These are phyloP conservation scores for Gyrodon lividus DNA, from an alignment of 768 basidiomycete genomes.

Conservation along the genomic window DNA sequence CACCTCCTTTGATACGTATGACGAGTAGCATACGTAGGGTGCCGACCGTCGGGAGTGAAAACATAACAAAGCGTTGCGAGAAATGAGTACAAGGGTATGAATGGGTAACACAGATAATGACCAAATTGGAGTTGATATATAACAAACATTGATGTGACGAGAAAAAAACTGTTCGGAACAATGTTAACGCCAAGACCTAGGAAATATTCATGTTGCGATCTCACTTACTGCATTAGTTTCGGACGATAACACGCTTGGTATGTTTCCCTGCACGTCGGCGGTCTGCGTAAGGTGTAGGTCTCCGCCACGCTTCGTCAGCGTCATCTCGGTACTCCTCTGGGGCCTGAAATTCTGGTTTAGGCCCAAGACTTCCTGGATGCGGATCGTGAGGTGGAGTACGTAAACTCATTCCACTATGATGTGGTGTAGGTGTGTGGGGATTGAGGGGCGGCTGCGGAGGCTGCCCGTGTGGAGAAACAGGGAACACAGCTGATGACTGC, in stretches of 20 bases:
- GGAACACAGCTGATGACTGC: slow-evolving; percentile 29
- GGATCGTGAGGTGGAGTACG: slow-evolving; percentile 50
- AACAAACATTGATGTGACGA: slow-evolving; percentile 23
- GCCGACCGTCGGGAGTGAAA: slow-evolving; percentile 5
- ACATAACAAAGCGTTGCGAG: slow-evolving; percentile 16
- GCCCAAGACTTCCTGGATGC: slow-evolving; percentile 30
- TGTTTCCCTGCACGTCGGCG: slow-evolving; percentile 79
- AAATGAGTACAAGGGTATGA: slow-evolving; percentile 23
- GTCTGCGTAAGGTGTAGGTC: slow-evolving; percentile 72
- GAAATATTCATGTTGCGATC: neutral
- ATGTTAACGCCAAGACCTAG: neutral
- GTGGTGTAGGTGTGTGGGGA: slow-evolving; percentile 30
- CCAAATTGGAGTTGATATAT: slow-evolving; percentile 17
- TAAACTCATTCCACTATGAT: slow-evolving; percentile 29
- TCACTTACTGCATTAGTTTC: slow-evolving; percentile 24
- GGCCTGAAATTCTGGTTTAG: slow-evolving; percentile 31
- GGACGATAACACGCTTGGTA: slow-evolving; percentile 68
- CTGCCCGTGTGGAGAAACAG: slow-evolving; percentile 32
- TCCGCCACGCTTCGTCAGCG: slow-evolving; percentile 67
- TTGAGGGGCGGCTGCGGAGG: slow-evolving; percentile 34
- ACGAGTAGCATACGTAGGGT: slow-evolving; percentile 7
- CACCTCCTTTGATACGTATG: slow-evolving; percentile 11
- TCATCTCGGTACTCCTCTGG: slow-evolving; percentile 55
- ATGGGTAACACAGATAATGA: slow-evolving; percentile 19
- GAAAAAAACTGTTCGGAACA: neutral